These are phyloP conservation scores for Thielaviopsis punctulata DNA, from an alignment of 2,329 filamentous ascomycete species.

Conservation along the genomic window DNA sequence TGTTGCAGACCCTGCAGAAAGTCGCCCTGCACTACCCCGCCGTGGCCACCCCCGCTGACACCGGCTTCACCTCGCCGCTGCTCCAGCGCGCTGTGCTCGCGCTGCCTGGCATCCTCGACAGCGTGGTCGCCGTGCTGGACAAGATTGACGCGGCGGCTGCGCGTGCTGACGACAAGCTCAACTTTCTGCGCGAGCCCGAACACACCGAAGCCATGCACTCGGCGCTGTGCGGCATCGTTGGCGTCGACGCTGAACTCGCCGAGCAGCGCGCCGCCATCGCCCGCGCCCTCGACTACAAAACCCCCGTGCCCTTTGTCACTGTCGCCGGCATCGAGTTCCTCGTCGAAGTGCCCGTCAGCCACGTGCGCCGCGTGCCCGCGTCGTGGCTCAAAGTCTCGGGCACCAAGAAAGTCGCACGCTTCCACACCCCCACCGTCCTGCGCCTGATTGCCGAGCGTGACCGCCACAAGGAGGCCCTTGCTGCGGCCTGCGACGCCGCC, in stretches of 20 bases:
- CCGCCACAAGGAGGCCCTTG: conserved; percentile 84
- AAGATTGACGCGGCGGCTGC: conserved; percentile 75
- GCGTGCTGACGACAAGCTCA: conserved; percentile 76
- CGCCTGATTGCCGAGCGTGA: conserved; percentile 72
- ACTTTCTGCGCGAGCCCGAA: conserved; percentile 73
- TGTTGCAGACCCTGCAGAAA: conserved; percentile 69
- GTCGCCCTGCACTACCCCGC: conserved; percentile 62
- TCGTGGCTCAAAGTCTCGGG: conserved; percentile 91
- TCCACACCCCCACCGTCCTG: conserved; percentile 84
- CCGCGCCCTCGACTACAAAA: conserved; percentile 51
- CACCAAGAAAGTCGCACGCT: conserved; percentile 80
- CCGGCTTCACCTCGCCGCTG: conserved; percentile 54
- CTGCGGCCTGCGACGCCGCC: conserved; percentile 75
- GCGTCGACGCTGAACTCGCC: conserved; percentile 76
- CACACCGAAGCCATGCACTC: conserved; percentile 82
- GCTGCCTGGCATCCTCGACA: conserved; percentile 58
- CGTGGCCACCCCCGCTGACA: conserved; percentile 45
- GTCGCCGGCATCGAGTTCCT: conserved; percentile 87
- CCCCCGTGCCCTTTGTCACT: conserved; percentile 59
- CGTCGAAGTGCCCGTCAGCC: conserved; percentile 71
- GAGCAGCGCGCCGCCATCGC: conserved; percentile 57
- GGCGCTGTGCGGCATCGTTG: conserved; percentile 80
- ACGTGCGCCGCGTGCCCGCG: conserved; percentile 75
- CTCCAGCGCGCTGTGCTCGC: conserved; percentile 55
- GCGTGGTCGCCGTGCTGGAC: conserved; percentile 59